Conservation (phyloP, 2,329 filamentous ascomycete species). For the Cladosporium velox region DNA sequence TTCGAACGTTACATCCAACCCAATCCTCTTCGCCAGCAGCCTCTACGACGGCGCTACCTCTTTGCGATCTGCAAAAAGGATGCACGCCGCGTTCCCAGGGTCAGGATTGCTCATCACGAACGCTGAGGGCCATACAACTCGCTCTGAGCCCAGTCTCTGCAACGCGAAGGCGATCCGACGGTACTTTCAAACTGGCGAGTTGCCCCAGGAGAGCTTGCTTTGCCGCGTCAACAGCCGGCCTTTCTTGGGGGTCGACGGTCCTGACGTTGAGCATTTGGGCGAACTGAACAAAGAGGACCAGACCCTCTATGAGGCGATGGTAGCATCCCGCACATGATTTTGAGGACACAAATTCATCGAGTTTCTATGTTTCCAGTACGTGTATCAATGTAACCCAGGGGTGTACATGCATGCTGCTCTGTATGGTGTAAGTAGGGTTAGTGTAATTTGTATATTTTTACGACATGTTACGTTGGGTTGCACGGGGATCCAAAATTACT, state of each 20-base stretch:
- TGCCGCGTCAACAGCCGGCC: background rate
- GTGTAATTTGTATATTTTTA: background rate
- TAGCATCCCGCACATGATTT: background rate
- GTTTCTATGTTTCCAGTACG: background rate
- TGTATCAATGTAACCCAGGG: background rate
- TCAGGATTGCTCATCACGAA: background rate
- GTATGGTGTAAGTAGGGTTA: background rate
- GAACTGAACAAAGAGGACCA: background rate
- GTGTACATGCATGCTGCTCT: background rate
- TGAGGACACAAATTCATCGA: background rate
- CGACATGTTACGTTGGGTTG: background rate
- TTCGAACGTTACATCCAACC: background rate
- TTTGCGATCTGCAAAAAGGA: background rate
- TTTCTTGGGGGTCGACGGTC: background rate
- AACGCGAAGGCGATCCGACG: background rate
- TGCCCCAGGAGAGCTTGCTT: background rate
- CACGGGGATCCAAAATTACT: background rate
- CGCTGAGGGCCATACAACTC: background rate
- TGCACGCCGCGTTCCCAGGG: background rate
- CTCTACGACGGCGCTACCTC: background rate
- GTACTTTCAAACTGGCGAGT: background rate
- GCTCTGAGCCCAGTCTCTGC: background rate
- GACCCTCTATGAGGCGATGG: background rate
- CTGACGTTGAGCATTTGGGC: background rate
- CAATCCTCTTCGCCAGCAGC: background rate